Base-by-base conservation (phyloP, 306 rosid genomes). In the Rubus parviflorus region DNA sequence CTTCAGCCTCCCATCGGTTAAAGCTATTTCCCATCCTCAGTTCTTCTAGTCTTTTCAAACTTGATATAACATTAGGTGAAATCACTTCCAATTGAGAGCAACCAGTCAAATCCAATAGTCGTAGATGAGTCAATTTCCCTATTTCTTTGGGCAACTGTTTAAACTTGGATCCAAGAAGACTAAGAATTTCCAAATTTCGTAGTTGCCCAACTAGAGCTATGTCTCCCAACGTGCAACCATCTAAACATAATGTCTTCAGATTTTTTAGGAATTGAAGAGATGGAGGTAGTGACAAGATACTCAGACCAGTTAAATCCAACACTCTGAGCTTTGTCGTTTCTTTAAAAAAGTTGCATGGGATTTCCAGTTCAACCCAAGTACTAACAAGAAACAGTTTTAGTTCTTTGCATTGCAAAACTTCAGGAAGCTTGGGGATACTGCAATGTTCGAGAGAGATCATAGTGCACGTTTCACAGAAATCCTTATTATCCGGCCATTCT, bases 101-200 rank as follows among this genome's bases (percentile, higher is more conserved):
- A 4, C 9, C 9, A 25, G 8, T 25, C 10, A 60, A 12, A 60
- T 60, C 66, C 19, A 60, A 12, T 2, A 0, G 12, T 11, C 66
- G 66, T 12, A 25, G 66, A 13, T 0, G 4, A 10, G 66, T 25
- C 42, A 60, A 60, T 25, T 25, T 3, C 0, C 41, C 41, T 60
- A 58, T 1, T 25, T 60, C 66, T 30, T 7, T 38, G 0, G 90
- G 85, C 43, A 87, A 81, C 16, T 41, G 68, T 57, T 67, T 60
- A 35, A 85, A 47, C 16, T 75, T 52, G 12, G 88, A 87, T 20
- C 30, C 64, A 48, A 69, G 38, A 76, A 87, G 19, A 72, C 87
- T 82, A 7, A 87, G 87, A 53, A 87, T 51, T 82, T 77, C 84
- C 16, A 87, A 79, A 15, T 54, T 80, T 53, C 49, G 75, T 57